Base-by-base conservation (phyloP, 345 rosid species). In the Eucalyptus polybractea region DNA sequence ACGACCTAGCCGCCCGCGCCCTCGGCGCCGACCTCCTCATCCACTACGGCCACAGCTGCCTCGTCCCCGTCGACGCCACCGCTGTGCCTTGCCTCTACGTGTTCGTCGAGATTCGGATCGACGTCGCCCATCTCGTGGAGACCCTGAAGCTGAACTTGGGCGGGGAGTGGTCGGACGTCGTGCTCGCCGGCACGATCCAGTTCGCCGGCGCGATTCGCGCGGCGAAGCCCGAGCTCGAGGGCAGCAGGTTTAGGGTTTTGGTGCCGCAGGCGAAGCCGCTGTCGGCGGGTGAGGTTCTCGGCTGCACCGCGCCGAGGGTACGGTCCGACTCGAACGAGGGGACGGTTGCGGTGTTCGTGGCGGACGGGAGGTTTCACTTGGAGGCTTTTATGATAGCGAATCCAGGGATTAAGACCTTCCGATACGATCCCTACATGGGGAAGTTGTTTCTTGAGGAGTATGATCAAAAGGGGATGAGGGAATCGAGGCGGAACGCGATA, bases 321-420 rank as follows among this genome's bases (percentile, higher is more conserved):
- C 54, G 93, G 6, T 86, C 51, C 3, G 51, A 88, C 31, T 87
- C 88, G 44, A 58, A 49, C n/a, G 86, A 90, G 44, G 93, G 92
- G 45, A 92, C 93, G 4, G 94, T 93, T 17, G 86, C 91, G 44
- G 97, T 97, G 37, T 97, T 97, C 87, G 97, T 97, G 50, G 97
- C 99, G 5, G 99, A 97, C 11, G 99, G 99, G 86, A 94, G 99
- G 87, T 97, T 97, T 86, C 99, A 96, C 92, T 80, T 97, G 50
- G 99, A 97, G 90, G 98, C 98, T 8, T 94, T 97, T 88, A 97
- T 96, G 99, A 97, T 97, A 49, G 99, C 99, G 1, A 97, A 97
- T 90, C 99, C 99, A 0, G 93, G 92, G 24, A 93, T 98, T 3
- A 94, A 86, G 91, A 94, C 97, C 0, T 97, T 98, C 42, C 90